Conservation (phyloP, 768 basidiomycete genomes). For the Rhizopogon sp. region DNA sequence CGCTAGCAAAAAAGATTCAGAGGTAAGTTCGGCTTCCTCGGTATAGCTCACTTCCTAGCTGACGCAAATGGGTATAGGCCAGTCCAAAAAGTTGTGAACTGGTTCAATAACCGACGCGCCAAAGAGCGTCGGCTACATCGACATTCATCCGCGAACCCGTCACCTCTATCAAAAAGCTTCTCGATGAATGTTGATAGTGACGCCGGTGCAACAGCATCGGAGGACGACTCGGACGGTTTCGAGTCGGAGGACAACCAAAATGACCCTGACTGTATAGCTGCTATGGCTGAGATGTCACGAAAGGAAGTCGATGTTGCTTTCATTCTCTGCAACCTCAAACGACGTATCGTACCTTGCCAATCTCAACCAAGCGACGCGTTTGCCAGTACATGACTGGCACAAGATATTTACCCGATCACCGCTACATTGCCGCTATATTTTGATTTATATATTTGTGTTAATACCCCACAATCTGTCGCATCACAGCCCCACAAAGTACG, state of each 20-base stretch:
- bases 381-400: background rate
- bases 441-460: background rate
- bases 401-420: background rate
- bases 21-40: background rate
- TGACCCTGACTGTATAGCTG: background rate
- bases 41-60: no score
- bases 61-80: background rate
- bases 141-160: background rate
- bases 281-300: background rate
- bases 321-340: background rate
- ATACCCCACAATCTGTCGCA: background rate
- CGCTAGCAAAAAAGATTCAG: background rate
- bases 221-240: no score
- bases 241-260: background rate
- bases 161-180: background rate
- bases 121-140: background rate
- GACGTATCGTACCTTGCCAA: background rate
- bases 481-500: background rate
- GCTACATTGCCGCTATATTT: background rate
- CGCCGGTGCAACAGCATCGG: background rate
- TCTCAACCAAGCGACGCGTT: no score
- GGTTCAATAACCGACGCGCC: constrained; percentile 1
- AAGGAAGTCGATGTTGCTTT: constrained; percentile 1
- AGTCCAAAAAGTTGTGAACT: background rate
- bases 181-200: background rate